phyloP scores from a whole-genome alignment of 2,329 filamentous ascomycete species.

The Teratosphaeriaceae sp. region DNA sequence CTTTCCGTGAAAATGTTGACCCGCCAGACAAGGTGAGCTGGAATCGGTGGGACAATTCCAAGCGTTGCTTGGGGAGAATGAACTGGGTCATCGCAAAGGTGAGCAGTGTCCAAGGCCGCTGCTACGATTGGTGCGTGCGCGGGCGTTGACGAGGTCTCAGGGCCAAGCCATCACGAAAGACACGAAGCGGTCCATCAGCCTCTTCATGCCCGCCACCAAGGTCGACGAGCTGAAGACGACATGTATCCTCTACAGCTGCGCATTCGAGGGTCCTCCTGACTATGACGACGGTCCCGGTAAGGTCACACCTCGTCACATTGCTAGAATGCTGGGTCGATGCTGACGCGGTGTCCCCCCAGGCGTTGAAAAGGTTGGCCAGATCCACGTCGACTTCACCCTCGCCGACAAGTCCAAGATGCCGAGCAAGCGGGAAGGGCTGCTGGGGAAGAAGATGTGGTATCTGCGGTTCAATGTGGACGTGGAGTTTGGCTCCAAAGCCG shows the following conservation, averaged over 20 bases:
- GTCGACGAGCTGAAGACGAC: not conserved
- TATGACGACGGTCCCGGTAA: not conserved
- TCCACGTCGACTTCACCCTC: not conserved
- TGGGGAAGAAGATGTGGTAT: not conserved
- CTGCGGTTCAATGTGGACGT: not conserved
- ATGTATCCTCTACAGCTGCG: not conserved
- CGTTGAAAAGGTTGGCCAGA: not conserved
- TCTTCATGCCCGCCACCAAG: not conserved
- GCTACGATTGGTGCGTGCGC: not conserved
- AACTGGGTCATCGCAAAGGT: slow-evolving; percentile 8
- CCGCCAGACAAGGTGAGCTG: slow-evolving; percentile 2
- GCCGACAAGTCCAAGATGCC: not conserved
- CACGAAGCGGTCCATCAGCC: not conserved
- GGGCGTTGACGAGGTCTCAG: not conserved
- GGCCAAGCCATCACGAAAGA: not conserved
- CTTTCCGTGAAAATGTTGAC: slow-evolving; percentile 10
- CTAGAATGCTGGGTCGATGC: not conserved
- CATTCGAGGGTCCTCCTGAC: not conserved
- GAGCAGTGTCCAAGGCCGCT: not conserved
- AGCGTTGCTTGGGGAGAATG: slow-evolving; percentile 7
- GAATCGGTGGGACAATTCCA: slow-evolving; percentile 5
- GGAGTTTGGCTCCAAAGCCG: not conserved
- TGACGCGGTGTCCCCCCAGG: not conserved
- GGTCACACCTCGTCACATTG: not conserved
- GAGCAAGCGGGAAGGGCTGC: not conserved